Percentiles rank a stretch among this genome's conserved stretches.
Conservation (phyloP, 2,329 filamentous ascomycete genomes). For the Ophiostoma novo-ulmi region DNA sequence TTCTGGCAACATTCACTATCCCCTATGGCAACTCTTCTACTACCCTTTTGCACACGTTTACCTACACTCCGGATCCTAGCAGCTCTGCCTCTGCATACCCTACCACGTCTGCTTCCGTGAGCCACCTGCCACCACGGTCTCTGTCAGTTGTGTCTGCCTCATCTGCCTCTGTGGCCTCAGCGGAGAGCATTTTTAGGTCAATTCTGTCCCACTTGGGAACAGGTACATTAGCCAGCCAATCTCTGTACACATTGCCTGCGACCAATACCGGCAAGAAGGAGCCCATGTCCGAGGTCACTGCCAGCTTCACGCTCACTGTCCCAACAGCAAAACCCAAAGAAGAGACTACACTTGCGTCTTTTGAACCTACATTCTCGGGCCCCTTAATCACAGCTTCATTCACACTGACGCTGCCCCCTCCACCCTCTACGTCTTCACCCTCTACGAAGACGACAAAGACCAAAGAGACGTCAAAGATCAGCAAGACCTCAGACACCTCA, state of each 20-base stretch:
- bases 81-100: not conserved
- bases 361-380: constrained; percentile 8
- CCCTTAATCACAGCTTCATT: constrained; percentile 21
- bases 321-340: constrained; percentile 10
- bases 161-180: not conserved
- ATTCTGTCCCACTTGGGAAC: not conserved
- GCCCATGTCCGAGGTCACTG: constrained; percentile 25
- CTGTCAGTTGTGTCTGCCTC: not conserved
- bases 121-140: not conserved
- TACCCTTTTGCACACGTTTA: constrained; percentile 22
- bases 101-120: not conserved
- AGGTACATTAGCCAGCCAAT: not conserved
- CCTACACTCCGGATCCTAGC: constrained; percentile 14
- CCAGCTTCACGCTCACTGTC: constrained; percentile 27
- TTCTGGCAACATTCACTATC: constrained; percentile 23
- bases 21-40: constrained; percentile 17
- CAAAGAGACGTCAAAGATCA: not conserved
- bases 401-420: constrained; percentile 19
- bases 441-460: not conserved
- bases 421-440: not conserved
- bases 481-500: not conserved
- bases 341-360: not conserved
- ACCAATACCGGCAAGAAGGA: not conserved
- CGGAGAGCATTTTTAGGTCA: not conserved
- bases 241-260: not conserved